Conservation (phyloP, 2,329 filamentous ascomycete species). For the Chaetomium sp. region DNA sequence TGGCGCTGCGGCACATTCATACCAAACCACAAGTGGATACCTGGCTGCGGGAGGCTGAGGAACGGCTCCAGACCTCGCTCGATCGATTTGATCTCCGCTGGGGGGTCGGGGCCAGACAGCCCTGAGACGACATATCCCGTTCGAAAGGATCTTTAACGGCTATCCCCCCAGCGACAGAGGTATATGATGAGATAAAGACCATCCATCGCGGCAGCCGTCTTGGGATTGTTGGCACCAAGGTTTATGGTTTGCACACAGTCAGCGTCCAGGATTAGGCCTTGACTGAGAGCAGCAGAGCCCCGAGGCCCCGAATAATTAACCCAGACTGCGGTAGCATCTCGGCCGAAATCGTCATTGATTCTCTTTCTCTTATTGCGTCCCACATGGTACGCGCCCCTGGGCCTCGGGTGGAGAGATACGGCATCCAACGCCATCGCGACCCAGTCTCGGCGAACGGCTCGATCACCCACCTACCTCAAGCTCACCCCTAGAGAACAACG, state of each 20-base stretch:
- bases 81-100: not conserved
- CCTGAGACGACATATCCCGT: not conserved
- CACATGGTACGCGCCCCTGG: not conserved
- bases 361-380: not conserved
- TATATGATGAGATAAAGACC: not conserved
- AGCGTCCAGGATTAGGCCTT: not conserved
- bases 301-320: not conserved
- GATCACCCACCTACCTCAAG: not conserved
- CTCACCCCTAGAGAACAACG: not conserved
- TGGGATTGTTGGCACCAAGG: not conserved
- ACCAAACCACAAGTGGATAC: not conserved
- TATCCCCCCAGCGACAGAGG: not conserved
- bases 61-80: not conserved
- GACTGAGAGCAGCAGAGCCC: not conserved
- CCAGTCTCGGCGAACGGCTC: not conserved
- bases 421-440: not conserved
- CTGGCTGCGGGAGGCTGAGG: not conserved
- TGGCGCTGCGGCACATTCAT: not conserved
- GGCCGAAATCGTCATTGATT: not conserved
- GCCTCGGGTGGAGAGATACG: not conserved
- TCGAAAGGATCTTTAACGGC: not conserved
- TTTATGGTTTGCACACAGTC: not conserved
- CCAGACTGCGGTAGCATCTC: not conserved
- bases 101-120: not conserved
- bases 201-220: not conserved